phyloP scores from a whole-genome alignment of 768 basidiomycete species.

The Russula dissimulans region DNA sequence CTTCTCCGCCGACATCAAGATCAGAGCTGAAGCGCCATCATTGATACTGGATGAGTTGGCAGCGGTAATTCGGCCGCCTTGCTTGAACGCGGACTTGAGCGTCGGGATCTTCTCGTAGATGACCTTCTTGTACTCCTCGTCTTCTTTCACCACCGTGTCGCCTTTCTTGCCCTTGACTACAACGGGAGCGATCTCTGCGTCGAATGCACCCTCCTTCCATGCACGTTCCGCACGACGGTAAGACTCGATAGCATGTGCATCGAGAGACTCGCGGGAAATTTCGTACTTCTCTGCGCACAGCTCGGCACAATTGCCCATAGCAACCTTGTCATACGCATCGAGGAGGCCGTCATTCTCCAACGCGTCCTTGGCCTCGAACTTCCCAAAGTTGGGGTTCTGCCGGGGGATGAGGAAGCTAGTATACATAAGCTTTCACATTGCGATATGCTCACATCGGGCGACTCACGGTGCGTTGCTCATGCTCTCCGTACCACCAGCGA shows the following conservation, averaged over 20 bases:
- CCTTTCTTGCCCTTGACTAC: slow-evolving; percentile 93
- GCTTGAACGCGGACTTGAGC: slow-evolving; percentile 83
- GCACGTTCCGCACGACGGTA: slow-evolving; percentile 90
- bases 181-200: slow-evolving; percentile 82
- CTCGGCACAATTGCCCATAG: slow-evolving; percentile 98
- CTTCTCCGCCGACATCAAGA: slow-evolving; percentile 90
- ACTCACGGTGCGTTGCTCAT: slow-evolving; percentile 99
- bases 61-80: slow-evolving; percentile 85
- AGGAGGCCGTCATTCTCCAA: slow-evolving; percentile 88
- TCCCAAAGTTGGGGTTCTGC: slow-evolving; percentile 76
- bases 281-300: slow-evolving; percentile 67
- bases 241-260: slow-evolving; percentile 88
- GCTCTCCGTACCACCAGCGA: slow-evolving; percentile 97
- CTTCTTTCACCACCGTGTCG: slow-evolving; percentile 80
- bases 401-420: slow-evolving; percentile 76
- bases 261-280: slow-evolving; percentile 82
- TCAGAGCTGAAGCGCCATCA: slow-evolving; percentile 93
- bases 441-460: not conserved
- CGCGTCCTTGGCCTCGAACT: slow-evolving; percentile 80
- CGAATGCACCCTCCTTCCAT: slow-evolving; percentile 80
- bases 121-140: slow-evolving; percentile 97
- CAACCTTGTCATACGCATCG: slow-evolving; percentile 96
- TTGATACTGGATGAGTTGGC: slow-evolving; percentile 94
- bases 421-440: not conserved
- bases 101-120: slow-evolving; percentile 89